Evolutionary conservation across 2,329 filamentous ascomycete species (phyloP).

Genomic region (Neofusicoccum umdonicola): DNA sequence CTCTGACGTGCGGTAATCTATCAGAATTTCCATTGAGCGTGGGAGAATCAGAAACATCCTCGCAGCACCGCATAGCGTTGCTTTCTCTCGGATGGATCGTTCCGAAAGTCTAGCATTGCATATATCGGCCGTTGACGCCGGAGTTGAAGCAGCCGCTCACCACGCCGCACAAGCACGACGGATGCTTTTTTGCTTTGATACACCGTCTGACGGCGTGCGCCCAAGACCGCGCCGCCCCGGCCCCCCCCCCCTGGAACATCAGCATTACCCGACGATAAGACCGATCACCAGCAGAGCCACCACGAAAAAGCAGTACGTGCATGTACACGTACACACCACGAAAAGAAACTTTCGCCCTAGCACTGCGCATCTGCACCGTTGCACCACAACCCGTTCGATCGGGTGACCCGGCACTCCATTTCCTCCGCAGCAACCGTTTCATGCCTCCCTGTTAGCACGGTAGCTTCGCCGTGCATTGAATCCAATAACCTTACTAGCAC

Average conservation of each 20-base stretch:
- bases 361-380: neutral
- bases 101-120: neutral
- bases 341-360: neutral
- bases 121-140: neutral
- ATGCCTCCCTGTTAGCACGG: neutral
- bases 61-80: neutral
- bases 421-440: neutral
- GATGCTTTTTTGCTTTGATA: too few species aligned
- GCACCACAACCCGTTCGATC: neutral
- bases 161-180: too few species aligned
- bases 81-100: neutral
- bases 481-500: neutral
- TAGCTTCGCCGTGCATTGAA: neutral
- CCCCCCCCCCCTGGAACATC: too few species aligned
- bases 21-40: too few species aligned
- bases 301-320: too few species aligned
- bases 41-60: neutral
- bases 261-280: too few species aligned
- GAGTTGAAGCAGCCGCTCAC: too few species aligned
- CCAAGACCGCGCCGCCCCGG: too few species aligned
- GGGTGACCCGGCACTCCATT: neutral
- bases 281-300: too few species aligned
- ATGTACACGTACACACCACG: neutral
- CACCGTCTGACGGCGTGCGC: too few species aligned
- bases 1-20: too few species aligned